phyloP scores from a whole-genome alignment of 768 basidiomycete species.

The Tulasnella sp. region DNA sequence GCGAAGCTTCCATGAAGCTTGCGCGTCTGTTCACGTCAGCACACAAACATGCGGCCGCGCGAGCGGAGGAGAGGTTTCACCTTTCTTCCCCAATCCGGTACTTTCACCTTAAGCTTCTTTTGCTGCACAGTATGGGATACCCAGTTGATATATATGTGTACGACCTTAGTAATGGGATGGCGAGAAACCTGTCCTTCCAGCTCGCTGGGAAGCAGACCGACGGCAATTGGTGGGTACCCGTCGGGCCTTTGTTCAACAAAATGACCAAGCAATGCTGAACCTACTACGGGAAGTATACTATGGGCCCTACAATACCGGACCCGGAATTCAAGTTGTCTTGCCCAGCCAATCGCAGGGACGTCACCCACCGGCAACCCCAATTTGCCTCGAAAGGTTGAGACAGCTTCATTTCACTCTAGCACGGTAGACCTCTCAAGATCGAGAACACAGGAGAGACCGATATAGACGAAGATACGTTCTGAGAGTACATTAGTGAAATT shows the following conservation, averaged over 20 bases:
- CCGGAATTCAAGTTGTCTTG: slow-evolving; percentile 64
- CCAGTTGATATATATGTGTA: slow-evolving; percentile 82
- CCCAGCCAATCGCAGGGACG: slow-evolving; percentile 83
- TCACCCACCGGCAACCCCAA: slow-evolving; percentile 19
- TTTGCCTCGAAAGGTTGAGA: not conserved
- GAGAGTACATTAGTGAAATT: slow-evolving; percentile 76
- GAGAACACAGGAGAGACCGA: slow-evolving; percentile 74
- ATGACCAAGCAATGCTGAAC: slow-evolving; percentile 25
- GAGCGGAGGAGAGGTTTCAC: not conserved
- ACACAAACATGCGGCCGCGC: not conserved
- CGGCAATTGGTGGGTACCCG: slow-evolving; percentile 71
- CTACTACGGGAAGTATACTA: slow-evolving; percentile 73
- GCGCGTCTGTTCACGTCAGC: slow-evolving; percentile 15
- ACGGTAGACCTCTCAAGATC: slow-evolving; percentile 66
- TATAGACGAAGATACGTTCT: slow-evolving; percentile 78
- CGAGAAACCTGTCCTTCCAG: slow-evolving; percentile 68
- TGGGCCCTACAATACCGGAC: slow-evolving; percentile 45
- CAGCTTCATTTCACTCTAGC: slow-evolving; percentile 41
- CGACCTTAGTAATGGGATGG: slow-evolving; percentile 85
- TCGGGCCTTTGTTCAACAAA: not conserved
- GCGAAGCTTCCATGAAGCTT: slow-evolving; percentile 19
- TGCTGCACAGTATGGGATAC: slow-evolving; percentile 31
- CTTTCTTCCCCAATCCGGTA: not conserved
- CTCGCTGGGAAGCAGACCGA: slow-evolving; percentile 87
- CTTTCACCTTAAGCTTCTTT: not conserved